These are phyloP conservation scores for Phytophthora sansomeana DNA, from an alignment of 352 stramenopile species.

Conservation along the genomic window DNA sequence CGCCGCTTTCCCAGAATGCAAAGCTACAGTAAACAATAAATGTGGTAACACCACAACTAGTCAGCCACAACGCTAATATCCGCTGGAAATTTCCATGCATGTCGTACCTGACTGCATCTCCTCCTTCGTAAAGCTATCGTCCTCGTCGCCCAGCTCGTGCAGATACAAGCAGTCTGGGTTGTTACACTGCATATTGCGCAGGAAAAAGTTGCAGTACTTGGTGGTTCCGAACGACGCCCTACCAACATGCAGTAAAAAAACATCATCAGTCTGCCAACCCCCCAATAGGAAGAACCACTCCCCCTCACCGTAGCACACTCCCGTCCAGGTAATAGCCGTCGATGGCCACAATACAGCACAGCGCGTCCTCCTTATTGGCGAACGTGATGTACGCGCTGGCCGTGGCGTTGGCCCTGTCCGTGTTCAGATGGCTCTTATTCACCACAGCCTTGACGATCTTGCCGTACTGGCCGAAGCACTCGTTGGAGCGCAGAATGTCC, in stretches of 20 bases:
- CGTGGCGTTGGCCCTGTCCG: conserved; percentile 74
- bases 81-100: too few relatives aligned
- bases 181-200: conserved; percentile 91
- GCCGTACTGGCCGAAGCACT: conserved; percentile 95
- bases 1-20: conserved; percentile 78
- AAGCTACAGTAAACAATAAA: conserved; percentile 38
- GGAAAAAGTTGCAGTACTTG: conserved; percentile 97
- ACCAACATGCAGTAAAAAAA: background rate
- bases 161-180: conserved; percentile 96
- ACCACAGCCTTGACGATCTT: conserved; percentile 94
- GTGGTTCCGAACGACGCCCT: conserved; percentile 95
- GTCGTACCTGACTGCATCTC: conserved; percentile 89
- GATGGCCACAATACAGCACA: conserved; percentile 92
- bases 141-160: conserved; percentile 92
- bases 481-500: conserved; percentile 79
- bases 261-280: background rate
- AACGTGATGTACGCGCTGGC: conserved; percentile 96
- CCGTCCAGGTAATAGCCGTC: conserved; percentile 91
- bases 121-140: conserved; percentile 96
- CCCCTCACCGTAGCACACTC: conserved; percentile 64
- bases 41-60: background rate
- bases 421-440: conserved; percentile 86
- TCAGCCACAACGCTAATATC: conserved; percentile 10
- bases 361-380: conserved; percentile 89
- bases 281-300: background rate